These are phyloP conservation scores for Penicillium crustosum DNA, from an alignment of 2,329 filamentous ascomycete genomes.

Conservation along the genomic window DNA sequence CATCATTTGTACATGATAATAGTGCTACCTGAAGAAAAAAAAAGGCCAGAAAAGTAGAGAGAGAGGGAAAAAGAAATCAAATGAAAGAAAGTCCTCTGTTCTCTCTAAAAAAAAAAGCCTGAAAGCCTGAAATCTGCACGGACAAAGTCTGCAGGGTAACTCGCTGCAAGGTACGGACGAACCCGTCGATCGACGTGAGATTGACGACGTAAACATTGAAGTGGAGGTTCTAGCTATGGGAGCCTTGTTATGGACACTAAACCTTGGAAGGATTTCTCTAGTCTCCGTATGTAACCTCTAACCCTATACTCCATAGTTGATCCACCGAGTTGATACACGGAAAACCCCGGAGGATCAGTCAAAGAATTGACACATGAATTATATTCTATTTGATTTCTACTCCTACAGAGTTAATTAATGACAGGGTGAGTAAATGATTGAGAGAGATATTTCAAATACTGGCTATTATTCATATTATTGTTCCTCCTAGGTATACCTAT, in stretches of 20 bases:
- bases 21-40: not conserved
- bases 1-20: not conserved
- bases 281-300: not conserved
- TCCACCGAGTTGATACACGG: constrained; percentile 5
- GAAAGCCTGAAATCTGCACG: constrained; percentile 16
- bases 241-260: not conserved
- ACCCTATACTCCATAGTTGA: not conserved
- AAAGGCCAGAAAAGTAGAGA: not conserved
- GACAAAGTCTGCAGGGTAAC: constrained; percentile 24
- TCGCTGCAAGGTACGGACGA: constrained; percentile 30
- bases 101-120: not conserved
- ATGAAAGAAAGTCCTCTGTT: not conserved
- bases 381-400: not conserved
- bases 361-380: not conserved
- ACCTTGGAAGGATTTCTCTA: not conserved
- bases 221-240: not conserved
- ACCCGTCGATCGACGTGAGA: constrained; percentile 25
- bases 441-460: not conserved
- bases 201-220: constrained; percentile 4
- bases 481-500: not conserved
- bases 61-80: not conserved
- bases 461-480: not conserved
- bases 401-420: not conserved
- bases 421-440: not conserved
- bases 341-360: not conserved